Evolutionary conservation across 176 grass and related monocot genomes (phyloP).

Genomic region (Ampelocalamus luodianensis): DNA sequence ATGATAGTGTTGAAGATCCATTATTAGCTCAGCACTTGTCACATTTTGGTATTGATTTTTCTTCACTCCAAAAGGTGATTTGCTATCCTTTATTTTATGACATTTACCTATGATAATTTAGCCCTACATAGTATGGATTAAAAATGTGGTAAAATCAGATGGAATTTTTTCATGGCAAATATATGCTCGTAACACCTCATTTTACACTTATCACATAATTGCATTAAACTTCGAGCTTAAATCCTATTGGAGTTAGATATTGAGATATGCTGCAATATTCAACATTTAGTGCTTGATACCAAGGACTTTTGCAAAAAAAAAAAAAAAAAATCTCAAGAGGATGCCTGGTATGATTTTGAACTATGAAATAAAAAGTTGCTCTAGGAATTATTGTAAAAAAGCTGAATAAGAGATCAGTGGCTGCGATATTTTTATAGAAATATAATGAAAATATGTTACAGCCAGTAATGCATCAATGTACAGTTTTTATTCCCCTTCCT

Average conservation of each 20-base stretch:
- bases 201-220: neutral
- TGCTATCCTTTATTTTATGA: constrained; percentile 13
- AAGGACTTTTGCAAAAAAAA: neutral
- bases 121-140: neutral
- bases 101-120: constrained; percentile 16
- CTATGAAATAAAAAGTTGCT: neutral
- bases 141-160: constrained; percentile 4
- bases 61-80: constrained; percentile 95
- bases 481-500: constrained; percentile 20
- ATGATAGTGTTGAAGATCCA: constrained; percentile 93
- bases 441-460: neutral
- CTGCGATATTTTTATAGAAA: neutral
- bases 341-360: neutral
- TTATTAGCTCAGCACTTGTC: constrained; percentile 92
- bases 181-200: neutral
- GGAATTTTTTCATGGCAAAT: neutral
- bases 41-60: constrained; percentile 97
- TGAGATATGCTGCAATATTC: neutral
- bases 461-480: neutral
- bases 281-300: constrained; percentile 1
- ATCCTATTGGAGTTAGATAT: constrained; percentile 17
- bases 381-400: constrained; percentile 14
- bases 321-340: neutral
- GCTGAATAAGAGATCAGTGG: neutral
- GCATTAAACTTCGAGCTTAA: neutral